Evolutionary conservation across 495 filamentous ascomycete genomes (phyloP), one percentile per base, ranked within the genome.

Genomic region (Penicillium roqueforti): DNA sequence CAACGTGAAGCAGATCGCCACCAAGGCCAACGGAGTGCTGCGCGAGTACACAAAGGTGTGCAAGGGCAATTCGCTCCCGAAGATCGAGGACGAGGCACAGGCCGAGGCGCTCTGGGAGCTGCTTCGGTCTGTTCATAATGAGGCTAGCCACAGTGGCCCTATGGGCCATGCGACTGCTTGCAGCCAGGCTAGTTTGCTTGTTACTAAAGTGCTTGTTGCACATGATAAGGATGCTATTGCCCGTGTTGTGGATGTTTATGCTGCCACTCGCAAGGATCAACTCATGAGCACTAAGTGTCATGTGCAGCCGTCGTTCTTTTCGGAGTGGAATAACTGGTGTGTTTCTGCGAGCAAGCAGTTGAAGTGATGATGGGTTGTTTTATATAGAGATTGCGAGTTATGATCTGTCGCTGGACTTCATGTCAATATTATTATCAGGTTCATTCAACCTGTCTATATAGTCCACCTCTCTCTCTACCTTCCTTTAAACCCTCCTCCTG

Each of bases 311-410:
- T 72, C 71, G 0, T 80, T 89, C 60, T 87, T 89, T 61, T 80
- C 77, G 3, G 83, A 88, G 48, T 88, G 83, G 75, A 77, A 83
- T 36, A 86, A 85, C 59, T 88, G 85, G 86, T 79, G 74, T 64
- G 70, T 74, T 44, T 72, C 71, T 31, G 72, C 71, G 22, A 75
- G 73, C n/a, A 73, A 74, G 66, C 68, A 72, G 65, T 58, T 72
- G 62, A 74, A 76, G 66, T 52, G 20, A 44, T 29, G 18, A 13
- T 13, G 7, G 1, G 6, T 37, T 6, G 6, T 16, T 26, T 44
- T 41, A 25, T 40, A 32, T 44, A 52, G 19, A 52, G 39, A 25
- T 44, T 29, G 25, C 19, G 38, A 50, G 38, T 29, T 29, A 52
- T 37, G 19, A 25, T 52, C 18, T 26, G 23, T 29, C 23, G 10